Evolutionary conservation across 768 basidiomycete species (phyloP), one percentile per base, ranked within the genome.

Genomic region (Amanita rubescens): DNA sequence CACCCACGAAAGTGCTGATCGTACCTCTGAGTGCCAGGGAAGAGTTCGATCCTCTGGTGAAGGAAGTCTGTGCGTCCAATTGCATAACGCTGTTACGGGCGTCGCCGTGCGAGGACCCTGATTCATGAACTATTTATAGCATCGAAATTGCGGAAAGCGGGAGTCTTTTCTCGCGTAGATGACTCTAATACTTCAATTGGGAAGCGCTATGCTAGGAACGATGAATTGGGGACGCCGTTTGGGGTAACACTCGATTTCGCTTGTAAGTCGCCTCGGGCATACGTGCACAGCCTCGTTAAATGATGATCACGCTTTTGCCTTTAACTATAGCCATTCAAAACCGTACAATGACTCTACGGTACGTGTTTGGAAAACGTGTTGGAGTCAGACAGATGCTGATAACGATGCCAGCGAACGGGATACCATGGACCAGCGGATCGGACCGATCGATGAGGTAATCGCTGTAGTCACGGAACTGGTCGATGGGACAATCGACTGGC

Each of bases 211-310:
- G 84, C 96, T 11, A 82, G 96, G 55, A 99, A 98, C 70, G 96
- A 99, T 70, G 96, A 98, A 71, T 80, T 99, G 42, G 96, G 96
- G 58, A 98, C 96, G 27, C 96, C 96, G 1, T 99, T 87, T 69
- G 96, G 95, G 47, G 78, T 95, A 54, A 99, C 96, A 1, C 77
- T 98, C 53, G 95, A 97, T 69, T 97, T 98, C 71, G 96, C 94
- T 49, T 77, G 75, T 76, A 68, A 64, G 74, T 74, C 48, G 34
- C 22, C 42, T 24, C 46, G 27, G 20, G 51, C 48, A 55, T 51
- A 17, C 33, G 47, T 48, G 32, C 35, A 24, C 7, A 39, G 17
- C 15, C n/a, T 25, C 30, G 30, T 27, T 15, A 32, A 17, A 44
- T 44, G 20, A 39, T 24, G 43, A 22, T 37, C 19, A 5, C 11